A percentile compares a stretch with the other conserved stretches of the same genome.
Evolutionary conservation across 306 rosid genomes (phyloP).

Genomic region (Vachellia collinsii): DNA sequence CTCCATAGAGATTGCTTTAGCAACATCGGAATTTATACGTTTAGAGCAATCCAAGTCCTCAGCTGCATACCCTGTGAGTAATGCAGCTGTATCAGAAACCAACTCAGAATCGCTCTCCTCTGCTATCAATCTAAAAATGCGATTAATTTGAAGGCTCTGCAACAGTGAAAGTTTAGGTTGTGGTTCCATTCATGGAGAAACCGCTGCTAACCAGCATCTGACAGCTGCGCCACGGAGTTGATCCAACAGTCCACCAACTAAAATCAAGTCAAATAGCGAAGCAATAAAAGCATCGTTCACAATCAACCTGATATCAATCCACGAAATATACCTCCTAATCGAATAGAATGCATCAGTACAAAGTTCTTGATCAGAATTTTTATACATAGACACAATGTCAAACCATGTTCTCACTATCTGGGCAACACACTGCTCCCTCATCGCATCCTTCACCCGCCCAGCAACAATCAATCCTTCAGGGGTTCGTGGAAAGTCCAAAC

Average conservation of each 20-base stretch:
- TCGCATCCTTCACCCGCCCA: slow-evolving; percentile 70
- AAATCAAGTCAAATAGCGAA: slow-evolving; percentile 73
- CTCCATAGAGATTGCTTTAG: slow-evolving; percentile 68
- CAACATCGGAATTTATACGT: slow-evolving; percentile 71
- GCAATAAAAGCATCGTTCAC: slow-evolving; percentile 83
- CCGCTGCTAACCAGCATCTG: slow-evolving; percentile 84
- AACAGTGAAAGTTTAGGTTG: slow-evolving; percentile 72
- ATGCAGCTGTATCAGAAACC: slow-evolving; percentile 62
- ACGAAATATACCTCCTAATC: slow-evolving; percentile 70
- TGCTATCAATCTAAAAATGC: slow-evolving; percentile 68
- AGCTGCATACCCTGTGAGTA: slow-evolving; percentile 81
- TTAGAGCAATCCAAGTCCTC: slow-evolving; percentile 91
- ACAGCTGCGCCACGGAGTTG: slow-evolving; percentile 78
- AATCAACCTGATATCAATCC: slow-evolving; percentile 90
- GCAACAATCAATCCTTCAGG: slow-evolving; percentile 68
- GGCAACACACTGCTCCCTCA: slow-evolving; percentile 16
- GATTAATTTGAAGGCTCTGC: slow-evolving; percentile 77
- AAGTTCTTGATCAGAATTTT: slow-evolving; percentile 9
- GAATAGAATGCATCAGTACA: slow-evolving; percentile 54
- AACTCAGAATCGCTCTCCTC: slow-evolving; percentile 68
- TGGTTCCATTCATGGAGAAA: slow-evolving; percentile 82
- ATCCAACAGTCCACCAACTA: slow-evolving; percentile 65
- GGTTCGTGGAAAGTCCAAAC: slow-evolving; percentile 78
- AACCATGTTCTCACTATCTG: slow-evolving; percentile 1
- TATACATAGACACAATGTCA: slow-evolving; percentile 11